Conservation (phyloP, 306 rosid genomes). For the Casuarina glauca region DNA sequence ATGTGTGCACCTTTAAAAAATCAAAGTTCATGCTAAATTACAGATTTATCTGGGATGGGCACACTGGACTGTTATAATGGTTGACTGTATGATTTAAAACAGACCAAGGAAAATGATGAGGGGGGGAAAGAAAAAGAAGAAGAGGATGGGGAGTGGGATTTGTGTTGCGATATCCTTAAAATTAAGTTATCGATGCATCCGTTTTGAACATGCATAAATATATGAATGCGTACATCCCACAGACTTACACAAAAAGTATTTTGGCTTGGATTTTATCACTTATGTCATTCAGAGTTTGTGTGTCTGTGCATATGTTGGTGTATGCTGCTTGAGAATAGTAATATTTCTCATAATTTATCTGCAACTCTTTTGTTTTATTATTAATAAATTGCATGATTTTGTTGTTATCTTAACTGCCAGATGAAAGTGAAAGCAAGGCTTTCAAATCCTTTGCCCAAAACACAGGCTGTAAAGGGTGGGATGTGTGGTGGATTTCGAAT, state of each 20-base stretch:
- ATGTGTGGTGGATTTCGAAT: conserved; percentile 83
- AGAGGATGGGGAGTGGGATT: background rate
- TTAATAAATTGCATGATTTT: conserved; percentile 16
- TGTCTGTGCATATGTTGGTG: conserved; percentile 1
- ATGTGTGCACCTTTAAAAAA: background rate
- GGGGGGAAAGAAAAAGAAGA: background rate
- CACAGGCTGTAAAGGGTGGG: conserved; percentile 78
- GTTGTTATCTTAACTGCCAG: conserved; percentile 33
- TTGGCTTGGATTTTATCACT: conserved; percentile 10
- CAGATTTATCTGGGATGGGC: background rate
- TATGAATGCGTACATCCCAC: background rate
- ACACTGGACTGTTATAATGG: conserved; percentile 8
- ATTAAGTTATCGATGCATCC: background rate
- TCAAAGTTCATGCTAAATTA: background rate
- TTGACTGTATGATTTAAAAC: conserved; percentile 4
- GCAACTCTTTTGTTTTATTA: conserved; percentile 5
- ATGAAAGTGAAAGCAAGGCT: conserved; percentile 81
- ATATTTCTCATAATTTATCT: conserved; percentile 13
- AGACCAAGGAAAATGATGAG: conserved; percentile 1
- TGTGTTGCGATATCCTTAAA: background rate
- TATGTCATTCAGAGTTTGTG: background rate
- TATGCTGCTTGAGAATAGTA: background rate
- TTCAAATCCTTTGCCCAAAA: conserved; percentile 86
- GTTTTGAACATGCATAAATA: background rate
- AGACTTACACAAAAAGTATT: background rate